These are phyloP conservation scores for Paxillus rubicundulus DNA, from an alignment of 768 basidiomycete genomes.

Conservation along the genomic window DNA sequence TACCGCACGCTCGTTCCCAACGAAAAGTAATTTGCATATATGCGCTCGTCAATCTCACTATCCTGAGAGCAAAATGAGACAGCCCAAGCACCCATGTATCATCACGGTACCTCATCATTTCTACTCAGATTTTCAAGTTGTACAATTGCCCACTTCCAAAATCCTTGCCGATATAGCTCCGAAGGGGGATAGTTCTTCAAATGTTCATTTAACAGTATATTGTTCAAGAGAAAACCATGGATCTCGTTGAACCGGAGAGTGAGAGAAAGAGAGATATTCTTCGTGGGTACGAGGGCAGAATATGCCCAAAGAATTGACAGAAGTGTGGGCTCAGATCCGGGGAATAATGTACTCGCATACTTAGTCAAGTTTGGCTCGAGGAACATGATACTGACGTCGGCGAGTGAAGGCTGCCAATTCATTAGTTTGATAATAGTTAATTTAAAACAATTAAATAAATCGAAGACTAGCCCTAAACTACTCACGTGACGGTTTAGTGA, in stretches of 20 bases:
- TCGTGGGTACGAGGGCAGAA: constrained; percentile 48
- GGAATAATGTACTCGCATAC: background rate
- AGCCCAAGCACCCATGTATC: background rate
- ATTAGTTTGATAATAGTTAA: no score
- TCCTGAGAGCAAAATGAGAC: constrained; percentile 36
- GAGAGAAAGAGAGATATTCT: constrained; percentile 40
- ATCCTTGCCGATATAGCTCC: constrained; percentile 53
- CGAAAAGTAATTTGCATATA: constrained; percentile 62
- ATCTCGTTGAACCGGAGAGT: constrained; percentile 36
- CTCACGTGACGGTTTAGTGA: constrained; percentile 19
- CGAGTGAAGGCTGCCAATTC: background rate
- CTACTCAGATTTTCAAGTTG: constrained; percentile 46
- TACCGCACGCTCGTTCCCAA: constrained; percentile 38
- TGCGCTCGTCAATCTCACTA: constrained; percentile 59
- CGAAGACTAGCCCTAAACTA: constrained; percentile 18
- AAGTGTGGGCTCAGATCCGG: constrained; percentile 17
- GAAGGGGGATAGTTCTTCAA: constrained; percentile 63
- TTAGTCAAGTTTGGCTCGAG: background rate
- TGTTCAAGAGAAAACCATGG: constrained; percentile 54
- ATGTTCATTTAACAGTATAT: constrained; percentile 51
- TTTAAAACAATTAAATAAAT: no score
- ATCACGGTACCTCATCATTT: constrained; percentile 45
- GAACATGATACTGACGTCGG: background rate
- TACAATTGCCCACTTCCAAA: constrained; percentile 72
- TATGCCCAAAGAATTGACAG: constrained; percentile 51